Base-by-base conservation (phyloP, 331 rosid species). In the Acacia pycnantha region DNA sequence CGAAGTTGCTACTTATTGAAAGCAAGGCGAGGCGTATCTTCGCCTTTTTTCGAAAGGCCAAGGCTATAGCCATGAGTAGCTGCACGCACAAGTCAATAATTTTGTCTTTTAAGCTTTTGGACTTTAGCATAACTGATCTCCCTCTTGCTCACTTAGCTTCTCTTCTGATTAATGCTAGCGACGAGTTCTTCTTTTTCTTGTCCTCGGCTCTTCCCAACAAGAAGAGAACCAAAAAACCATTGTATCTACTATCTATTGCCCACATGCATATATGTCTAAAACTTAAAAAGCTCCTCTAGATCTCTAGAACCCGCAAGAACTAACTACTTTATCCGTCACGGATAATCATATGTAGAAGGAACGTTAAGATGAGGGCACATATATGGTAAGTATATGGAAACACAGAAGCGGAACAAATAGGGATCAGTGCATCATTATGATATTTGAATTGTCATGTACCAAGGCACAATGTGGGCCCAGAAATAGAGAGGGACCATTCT, bases 71-170 rank as follows among this genome's bases (percentile, higher is more conserved):
- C 76, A 78, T 5, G 7, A 62, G 77, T 73, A 82, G 18, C 21
- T 37, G 73, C 79, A 19, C 41, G 79, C 89, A 69, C 76, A 56
- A 79, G 81, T 79, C 83, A 82, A 83, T 74, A 81, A 65, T 83
- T 77, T 83, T 85, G 82, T 82, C 82, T 70, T 22, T 10, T 24
- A 9, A 54, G 51, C 77, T 66, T 31, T 51, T 27, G 12, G 40
- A 56, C 71, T 77, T 79, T 83, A 62, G 62, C n/a, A 22, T 9
- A 50, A 65, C 74, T 14, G 33, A 11, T 24, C 40, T 59, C 37
- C 68, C 79, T 70, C 70, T 37, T 37, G 7, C 29, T 41, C 46
- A 0, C 12, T n/a, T n/a, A n/a, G n/a, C n/a, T 67, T 67, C 11
- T 27, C 47, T 61, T 72, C 71, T 53, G 24, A 81, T 73, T 21